Evolutionary conservation across 2,329 filamentous ascomycete genomes (phyloP).

Genomic region (Alternaria triticimaculans): DNA sequence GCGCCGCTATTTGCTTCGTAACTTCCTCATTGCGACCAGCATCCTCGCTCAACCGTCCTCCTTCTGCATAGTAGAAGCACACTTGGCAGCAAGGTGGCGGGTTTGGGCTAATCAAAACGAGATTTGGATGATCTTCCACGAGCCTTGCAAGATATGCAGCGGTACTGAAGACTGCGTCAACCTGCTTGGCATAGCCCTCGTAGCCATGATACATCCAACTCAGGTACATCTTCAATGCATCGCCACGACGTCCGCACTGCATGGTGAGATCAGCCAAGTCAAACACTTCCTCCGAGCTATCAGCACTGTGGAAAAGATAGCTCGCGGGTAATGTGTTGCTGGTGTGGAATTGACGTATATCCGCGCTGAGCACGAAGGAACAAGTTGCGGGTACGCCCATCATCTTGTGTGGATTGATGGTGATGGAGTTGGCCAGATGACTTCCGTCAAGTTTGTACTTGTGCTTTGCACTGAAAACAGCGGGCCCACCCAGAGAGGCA

Average conservation of each 20-base stretch:
- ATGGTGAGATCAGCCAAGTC: background rate
- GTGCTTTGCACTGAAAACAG: background rate
- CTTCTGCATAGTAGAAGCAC: background rate
- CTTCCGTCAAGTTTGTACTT: background rate
- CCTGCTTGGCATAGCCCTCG: background rate
- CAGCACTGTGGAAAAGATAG: background rate
- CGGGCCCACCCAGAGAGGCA: background rate
- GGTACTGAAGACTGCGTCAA: background rate
- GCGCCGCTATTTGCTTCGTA: background rate
- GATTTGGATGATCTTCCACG: background rate
- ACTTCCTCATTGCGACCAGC: background rate
- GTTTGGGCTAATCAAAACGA: background rate
- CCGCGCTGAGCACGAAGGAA: background rate
- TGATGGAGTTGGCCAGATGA: background rate
- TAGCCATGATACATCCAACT: background rate
- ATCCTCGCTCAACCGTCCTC: background rate
- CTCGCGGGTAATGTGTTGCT: background rate
- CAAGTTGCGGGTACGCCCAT: background rate
- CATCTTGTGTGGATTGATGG: background rate
- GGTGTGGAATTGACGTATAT: background rate
- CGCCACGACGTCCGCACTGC: background rate
- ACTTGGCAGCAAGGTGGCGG: background rate
- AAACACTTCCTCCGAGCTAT: background rate
- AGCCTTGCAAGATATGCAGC: background rate
- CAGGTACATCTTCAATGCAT: background rate